Evolutionary conservation across 2,329 filamentous ascomycete species (phyloP).

Genomic region (Neurospora crassa): DNA sequence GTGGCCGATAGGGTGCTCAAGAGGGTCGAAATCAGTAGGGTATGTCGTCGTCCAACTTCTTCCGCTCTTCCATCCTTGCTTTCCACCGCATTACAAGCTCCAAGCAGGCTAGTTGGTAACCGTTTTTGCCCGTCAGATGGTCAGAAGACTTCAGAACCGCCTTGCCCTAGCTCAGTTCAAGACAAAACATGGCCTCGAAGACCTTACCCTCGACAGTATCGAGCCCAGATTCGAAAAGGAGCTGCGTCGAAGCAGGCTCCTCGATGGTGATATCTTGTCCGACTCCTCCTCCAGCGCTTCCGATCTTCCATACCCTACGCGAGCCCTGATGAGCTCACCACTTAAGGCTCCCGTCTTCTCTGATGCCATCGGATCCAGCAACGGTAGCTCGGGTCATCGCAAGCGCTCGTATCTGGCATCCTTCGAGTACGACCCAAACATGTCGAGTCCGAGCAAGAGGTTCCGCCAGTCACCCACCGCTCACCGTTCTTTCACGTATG

Average conservation of each 20-base stretch:
- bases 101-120: constrained; percentile 7
- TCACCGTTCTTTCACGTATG: constrained; percentile 44
- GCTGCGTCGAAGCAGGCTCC: constrained; percentile 61
- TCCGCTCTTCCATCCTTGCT: background rate
- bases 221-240: constrained; percentile 77
- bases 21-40: constrained; percentile 67
- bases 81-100: constrained; percentile 2
- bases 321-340: constrained; percentile 71
- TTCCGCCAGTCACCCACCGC: constrained; percentile 56
- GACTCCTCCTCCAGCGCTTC: constrained; percentile 82
- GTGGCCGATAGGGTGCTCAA: constrained; percentile 62
- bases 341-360: constrained; percentile 78
- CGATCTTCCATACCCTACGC: constrained; percentile 60
- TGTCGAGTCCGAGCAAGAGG: constrained; percentile 56
- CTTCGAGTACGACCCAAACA: constrained; percentile 37
- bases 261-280: constrained; percentile 66
- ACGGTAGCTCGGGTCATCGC: constrained; percentile 54
- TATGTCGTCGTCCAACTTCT: constrained; percentile 28
- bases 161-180: constrained; percentile 95
- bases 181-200: constrained; percentile 90
- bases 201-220: constrained; percentile 75
- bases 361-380: constrained; percentile 65
- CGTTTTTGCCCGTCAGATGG: constrained; percentile 55
- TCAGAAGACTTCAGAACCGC: constrained; percentile 82
- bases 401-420: constrained; percentile 54